Evolutionary conservation across 2,329 filamentous ascomycete genomes (phyloP), one percentile per base, ranked within the genome.

Genomic region (Zymoseptoria brevis): DNA sequence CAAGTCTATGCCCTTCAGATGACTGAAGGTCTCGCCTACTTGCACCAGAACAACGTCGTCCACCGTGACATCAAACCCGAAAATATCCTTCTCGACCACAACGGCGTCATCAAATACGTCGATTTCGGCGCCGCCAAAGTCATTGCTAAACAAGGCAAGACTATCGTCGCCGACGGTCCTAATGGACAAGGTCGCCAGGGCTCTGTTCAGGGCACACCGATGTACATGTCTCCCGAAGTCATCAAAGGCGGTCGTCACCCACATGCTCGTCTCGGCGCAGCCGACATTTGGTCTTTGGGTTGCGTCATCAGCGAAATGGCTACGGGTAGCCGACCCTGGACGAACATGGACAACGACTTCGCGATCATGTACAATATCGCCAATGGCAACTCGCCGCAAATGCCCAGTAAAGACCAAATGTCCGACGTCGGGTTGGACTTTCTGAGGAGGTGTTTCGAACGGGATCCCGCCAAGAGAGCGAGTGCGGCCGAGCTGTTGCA

Each of bases 321-420:
- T 3, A 99, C 94, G 0, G 94, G 94, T 19, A 85, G 91, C 62
- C 86, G 93, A 16, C 94, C 94, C 1, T 99, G 94, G 94, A 90
- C 91, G 24, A 90, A 87, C 64, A 85, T 97, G 53, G 94, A 99
- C 77, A 99, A 99, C 72, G 94, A 99, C 75, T 99, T 92, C 91
- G 94, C 94, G 50, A 97, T 99, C 77, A 99, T 99, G 94, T 99
- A 96, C 81, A 97, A 97, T 78, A 99, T 99, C 70, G 94, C 94
- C 1, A 93, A 96, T 72, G 94, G 94, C 64, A 96, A 96, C 68
- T 89, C 91, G 54, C 94, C 94, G 5, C 87, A 90, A 71, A 80
- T 96, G 58, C 94, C 94, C 1, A 81, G 84, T 0, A 73, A 79
- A 0, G 93, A 97, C 56, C 93, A 97, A 75, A 83, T 99, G 64